Conservation (phyloP, 768 basidiomycete genomes). For the Naganishia vaughanmartiniae region DNA sequence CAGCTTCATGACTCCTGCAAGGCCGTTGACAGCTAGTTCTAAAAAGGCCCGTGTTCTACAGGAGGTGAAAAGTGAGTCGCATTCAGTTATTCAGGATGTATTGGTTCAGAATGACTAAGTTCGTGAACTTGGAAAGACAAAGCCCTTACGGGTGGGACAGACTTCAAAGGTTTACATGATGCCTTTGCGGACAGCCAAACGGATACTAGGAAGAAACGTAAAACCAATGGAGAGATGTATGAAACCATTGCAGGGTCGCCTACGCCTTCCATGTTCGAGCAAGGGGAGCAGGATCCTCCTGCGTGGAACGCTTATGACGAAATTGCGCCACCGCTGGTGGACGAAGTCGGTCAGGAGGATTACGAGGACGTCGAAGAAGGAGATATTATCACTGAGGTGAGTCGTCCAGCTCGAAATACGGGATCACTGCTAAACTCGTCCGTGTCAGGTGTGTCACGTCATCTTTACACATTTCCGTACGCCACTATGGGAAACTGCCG, state of each 20-base stretch:
- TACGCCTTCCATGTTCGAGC: constrained; percentile 20
- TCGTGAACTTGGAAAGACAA: neutral
- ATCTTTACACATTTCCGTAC: constrained; percentile 60
- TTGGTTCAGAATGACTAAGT: neutral
- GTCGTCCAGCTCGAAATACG: neutral
- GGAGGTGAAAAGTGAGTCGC: constrained; percentile 41
- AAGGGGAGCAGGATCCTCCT: neutral
- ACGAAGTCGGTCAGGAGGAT: constrained; percentile 46
- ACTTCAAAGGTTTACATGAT: constrained; percentile 61
- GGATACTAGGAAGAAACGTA: constrained; percentile 30
- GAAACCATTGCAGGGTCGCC: constrained; percentile 7
- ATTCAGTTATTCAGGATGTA: constrained; percentile 40
- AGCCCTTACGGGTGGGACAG: constrained; percentile 47
- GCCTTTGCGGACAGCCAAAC: constrained; percentile 57
- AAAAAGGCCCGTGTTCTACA: constrained; percentile 41
- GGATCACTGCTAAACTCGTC: constrained; percentile 27
- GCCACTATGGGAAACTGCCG: constrained; percentile 13
- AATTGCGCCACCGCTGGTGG: constrained; percentile 50
- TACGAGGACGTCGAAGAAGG: constrained; percentile 20
- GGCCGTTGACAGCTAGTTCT: constrained; percentile 15
- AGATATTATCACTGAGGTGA: constrained; percentile 14
- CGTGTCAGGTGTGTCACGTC: constrained; percentile 60
- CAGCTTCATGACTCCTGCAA: constrained; percentile 15
- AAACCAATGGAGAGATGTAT: constrained; percentile 3
- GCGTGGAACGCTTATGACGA: constrained; percentile 39